Base-by-base conservation (phyloP, 2,329 filamentous ascomycete species). In the Zymoseptoria pseudotritici region DNA sequence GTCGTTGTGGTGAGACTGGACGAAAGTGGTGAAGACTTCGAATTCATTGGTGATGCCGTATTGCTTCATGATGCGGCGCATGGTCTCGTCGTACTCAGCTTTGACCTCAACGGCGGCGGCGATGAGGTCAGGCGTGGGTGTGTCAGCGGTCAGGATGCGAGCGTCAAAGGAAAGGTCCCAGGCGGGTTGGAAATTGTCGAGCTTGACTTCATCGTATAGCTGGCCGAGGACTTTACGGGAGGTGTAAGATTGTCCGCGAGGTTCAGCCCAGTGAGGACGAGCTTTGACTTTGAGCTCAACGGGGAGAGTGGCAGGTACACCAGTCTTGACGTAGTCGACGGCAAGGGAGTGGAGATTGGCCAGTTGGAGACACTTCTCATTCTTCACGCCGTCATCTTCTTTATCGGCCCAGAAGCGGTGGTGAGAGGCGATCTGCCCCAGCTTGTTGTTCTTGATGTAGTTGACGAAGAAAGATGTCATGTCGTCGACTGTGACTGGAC, bases 271-370 rank as follows among this genome's bases (percentile, higher is more conserved):
- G 72, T 97, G 93, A 0, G 91, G 94, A 83, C 85, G 96, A 57
- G 67, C 76, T 5, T 68, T 77, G 0, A 89, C 86, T n/a, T 79
- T 77, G 3, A 94, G 77, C 0, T 80, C 76, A 49, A 77, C 75
- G 6, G 79, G 78, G 78, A 96, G 88, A 20, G 81, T 76, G 0
- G 92, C 93, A 0, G 89, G 83, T 9, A 87, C 81, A 0, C 94
- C 94, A 1, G 90, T 93, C 76, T 99, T 99, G 52, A 90, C 86
- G 71, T 94, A 99, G 72, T 99, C 94, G 0, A 99, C 94, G 0
- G 94, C 93, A 66, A 86, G 85, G 0, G 94, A 97, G 72, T 99
- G 94, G 2, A 97, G 77, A 8, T 82, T 78, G 2, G 93, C 91
- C 4, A 97, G 79, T 55, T 85, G 77, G 0, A 94, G 75, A 67